phyloP scores from a whole-genome alignment of 805 yeast species.

The Candida palmyrensis region DNA sequence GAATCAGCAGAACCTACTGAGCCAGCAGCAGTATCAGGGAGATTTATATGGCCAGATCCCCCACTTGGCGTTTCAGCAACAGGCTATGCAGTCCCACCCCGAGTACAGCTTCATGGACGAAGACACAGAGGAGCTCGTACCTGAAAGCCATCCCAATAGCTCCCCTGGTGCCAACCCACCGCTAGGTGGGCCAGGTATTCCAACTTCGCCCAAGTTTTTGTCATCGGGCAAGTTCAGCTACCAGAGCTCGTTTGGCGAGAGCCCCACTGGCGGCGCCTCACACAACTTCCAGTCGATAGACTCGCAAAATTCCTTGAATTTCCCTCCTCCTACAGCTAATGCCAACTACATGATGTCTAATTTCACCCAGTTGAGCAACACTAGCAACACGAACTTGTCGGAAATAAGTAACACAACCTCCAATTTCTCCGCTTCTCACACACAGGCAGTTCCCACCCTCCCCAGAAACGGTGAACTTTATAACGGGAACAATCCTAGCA shows the following conservation, averaged over 20 bases:
- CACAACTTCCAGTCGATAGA: conserved; percentile 34
- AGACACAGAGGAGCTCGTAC: conserved; percentile 15
- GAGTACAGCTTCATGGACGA: conserved; percentile 38
- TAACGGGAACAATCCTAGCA: conserved; percentile 1
- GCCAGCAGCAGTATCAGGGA: too few relatives aligned
- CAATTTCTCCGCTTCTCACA: conserved; percentile 12
- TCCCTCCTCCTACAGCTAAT: conserved; percentile 31
- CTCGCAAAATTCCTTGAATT: conserved; percentile 22
- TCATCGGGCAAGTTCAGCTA: conserved; percentile 11
- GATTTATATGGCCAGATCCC: too few relatives aligned
- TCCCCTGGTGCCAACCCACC: too few relatives aligned
- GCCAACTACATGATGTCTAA: conserved; percentile 7
- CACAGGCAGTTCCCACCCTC: background rate
- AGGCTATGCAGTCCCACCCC: too few relatives aligned
- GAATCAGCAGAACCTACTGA: conserved; percentile 4
- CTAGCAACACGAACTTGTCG: conserved; percentile 34
- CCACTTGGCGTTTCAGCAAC: too few relatives aligned
- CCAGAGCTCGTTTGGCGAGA: conserved; percentile 4
- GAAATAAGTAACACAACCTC: conserved; percentile 27
- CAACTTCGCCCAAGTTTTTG: conserved; percentile 21
- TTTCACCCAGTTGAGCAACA: conserved; percentile 37
- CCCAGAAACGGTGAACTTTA: conserved; percentile 3
- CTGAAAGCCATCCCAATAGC: too few relatives aligned
- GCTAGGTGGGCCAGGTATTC: too few relatives aligned
- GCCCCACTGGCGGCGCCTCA: conserved; percentile 4